Evolutionary conservation across 495 filamentous ascomycete species (phyloP), one percentile per base, ranked within the genome.

Genomic region (Chaetomidium leptoderma): DNA sequence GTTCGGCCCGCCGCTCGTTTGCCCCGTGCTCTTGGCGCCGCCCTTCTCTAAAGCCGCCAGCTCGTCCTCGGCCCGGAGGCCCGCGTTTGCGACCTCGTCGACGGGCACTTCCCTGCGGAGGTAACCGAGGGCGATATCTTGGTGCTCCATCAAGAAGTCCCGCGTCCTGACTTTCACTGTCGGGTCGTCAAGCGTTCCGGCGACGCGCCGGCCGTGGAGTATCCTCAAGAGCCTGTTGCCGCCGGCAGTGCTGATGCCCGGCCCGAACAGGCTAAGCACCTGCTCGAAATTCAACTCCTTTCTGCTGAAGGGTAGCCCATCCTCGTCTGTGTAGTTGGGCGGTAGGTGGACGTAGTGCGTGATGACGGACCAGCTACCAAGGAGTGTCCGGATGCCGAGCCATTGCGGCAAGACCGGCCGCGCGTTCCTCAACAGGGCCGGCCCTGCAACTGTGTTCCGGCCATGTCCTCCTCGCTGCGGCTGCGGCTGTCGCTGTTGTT

Each of bases 171-270:
- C 53, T 36, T 61, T 48, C 14, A 75, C 59, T 21, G 21, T 53
- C 11, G 71, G 80, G 71, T 77, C 78, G 39, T 90, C 85, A 9
- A 92, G 76, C 0, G 89, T 91, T 19, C 91, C 91, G 11, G 83
- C 81, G 13, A 89, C 74, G 21, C 91, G 83, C 44, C 89, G 83
- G 26, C 82, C 83, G 64, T 96, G 89, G 2, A 95, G 72, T 32
- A 89, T 79, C 27, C 74, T 72, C 6, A 96, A 71, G 16, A 91
- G 71, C 24, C 75, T 74, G 64, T 91, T 92, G 46, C 82, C 91
- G 21, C 74, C 63, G 3, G 66, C 59, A 1, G 72, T 70, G 23
- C 76, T 66, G 23, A 87, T 63, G 11, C 73, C 70, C 0, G 72
- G 64, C 1, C 84, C 83, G 60, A 95, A 92, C 4, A 93, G 80